Evolutionary conservation across 768 basidiomycete species (phyloP).

Genomic region (Clavaria fumosa): DNA sequence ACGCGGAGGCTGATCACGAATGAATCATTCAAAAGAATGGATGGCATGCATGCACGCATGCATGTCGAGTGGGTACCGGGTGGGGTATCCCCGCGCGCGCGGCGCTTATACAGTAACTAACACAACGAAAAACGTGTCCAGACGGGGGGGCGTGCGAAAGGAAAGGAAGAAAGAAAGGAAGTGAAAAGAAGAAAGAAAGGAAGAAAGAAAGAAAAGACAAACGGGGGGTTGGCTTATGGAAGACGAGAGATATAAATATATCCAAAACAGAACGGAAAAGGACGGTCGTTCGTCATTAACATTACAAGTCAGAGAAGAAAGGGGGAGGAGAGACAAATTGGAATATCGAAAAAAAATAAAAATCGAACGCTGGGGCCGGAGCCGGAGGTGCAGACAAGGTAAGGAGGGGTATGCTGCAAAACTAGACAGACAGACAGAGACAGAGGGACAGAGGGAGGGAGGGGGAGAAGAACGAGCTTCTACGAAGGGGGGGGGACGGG

Average conservation of each 20-base stretch:
- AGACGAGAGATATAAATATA: constrained; percentile 37
- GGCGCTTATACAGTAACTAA: constrained; percentile 43
- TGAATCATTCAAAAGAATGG: too few relatives aligned
- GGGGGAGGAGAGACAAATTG: constrained; percentile 26
- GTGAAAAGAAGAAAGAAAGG: too few relatives aligned
- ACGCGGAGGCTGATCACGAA: too few relatives aligned
- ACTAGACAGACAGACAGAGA: neutral
- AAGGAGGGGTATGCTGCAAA: too few relatives aligned
- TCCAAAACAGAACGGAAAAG: constrained; percentile 36
- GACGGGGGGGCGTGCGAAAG: neutral
- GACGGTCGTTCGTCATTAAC: constrained; percentile 54
- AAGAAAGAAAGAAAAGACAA: too few relatives aligned
- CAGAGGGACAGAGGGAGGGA: neutral
- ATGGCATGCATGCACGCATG: too few relatives aligned
- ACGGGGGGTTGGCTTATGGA: constrained; percentile 37
- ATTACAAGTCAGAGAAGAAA: constrained; percentile 39
- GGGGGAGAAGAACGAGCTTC: neutral
- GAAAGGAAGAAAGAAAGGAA: too few relatives aligned
- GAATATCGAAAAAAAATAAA: constrained; percentile 26
- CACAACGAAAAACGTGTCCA: constrained; percentile 13
- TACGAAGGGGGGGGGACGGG: neutral
- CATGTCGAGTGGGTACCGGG: too few relatives aligned
- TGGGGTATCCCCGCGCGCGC: too few relatives aligned
- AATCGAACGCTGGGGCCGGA: too few relatives aligned
- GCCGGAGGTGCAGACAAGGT: too few relatives aligned